These are phyloP conservation scores for Blastobotrys elegans DNA, from an alignment of 1,139 yeast genomes.

Conservation along the genomic window DNA sequence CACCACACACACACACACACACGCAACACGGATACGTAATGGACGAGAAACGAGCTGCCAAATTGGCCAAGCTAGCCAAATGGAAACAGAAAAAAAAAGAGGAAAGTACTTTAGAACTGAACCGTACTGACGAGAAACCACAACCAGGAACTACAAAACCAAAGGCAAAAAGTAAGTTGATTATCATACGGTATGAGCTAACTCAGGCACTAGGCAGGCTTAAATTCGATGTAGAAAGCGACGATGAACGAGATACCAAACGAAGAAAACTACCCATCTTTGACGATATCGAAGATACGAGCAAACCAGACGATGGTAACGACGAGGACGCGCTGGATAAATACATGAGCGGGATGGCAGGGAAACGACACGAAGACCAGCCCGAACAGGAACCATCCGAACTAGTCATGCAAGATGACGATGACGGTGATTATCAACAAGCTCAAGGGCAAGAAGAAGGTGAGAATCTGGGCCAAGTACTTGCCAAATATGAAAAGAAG, in stretches of 20 bases:
- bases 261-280: conserved; percentile 5
- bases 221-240: conserved; percentile 7
- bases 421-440: conserved; percentile 24
- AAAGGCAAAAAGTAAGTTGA: conserved; percentile 4
- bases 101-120: conserved; percentile 2
- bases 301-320: not conserved
- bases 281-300: not conserved
- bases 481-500: conserved; percentile 36
- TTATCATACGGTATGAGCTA: not conserved
- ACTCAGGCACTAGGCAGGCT: not conserved
- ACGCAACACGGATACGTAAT: no score
- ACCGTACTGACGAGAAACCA: not conserved
- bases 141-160: not conserved
- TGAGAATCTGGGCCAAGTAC: conserved; percentile 27
- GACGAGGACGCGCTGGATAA: conserved; percentile 37
- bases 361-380: conserved; percentile 15
- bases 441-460: conserved; percentile 33
- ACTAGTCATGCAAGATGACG: conserved; percentile 25
- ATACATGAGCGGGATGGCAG: conserved; percentile 32
- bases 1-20: no score
- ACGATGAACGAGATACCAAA: conserved; percentile 5
- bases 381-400: no score
- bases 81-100: conserved; percentile 11
- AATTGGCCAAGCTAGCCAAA: conserved; percentile 4
- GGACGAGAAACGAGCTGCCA: not conserved